Evolutionary conservation across 148 eudicot genomes (phyloP).

Genomic region (Pouteria glomerata): DNA sequence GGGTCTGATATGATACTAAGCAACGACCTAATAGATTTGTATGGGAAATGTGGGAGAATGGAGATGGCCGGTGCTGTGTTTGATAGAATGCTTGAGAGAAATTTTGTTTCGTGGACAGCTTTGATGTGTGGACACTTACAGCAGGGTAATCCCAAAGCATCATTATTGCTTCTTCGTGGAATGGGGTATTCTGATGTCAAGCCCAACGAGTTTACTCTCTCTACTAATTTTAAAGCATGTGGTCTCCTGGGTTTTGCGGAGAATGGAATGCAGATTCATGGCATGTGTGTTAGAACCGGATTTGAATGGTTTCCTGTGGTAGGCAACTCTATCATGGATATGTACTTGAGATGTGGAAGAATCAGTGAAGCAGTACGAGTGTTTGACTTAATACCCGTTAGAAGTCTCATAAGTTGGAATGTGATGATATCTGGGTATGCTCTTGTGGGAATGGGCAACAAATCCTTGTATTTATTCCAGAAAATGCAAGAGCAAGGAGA

Average conservation of each 20-base stretch:
- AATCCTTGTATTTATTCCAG: slow-evolving; percentile 36
- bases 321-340: slow-evolving; percentile 70
- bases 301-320: slow-evolving; percentile 52
- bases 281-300: slow-evolving; percentile 49
- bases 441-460: slow-evolving; percentile 31
- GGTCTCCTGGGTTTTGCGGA: slow-evolving; percentile 35
- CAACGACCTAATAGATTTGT: slow-evolving; percentile 16
- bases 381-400: slow-evolving; percentile 43
- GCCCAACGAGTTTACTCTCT: slow-evolving; percentile 72
- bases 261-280: slow-evolving; percentile 72
- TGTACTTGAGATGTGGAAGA: slow-evolving; percentile 73
- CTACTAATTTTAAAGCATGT: slow-evolving; percentile 63
- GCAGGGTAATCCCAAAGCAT: slow-evolving; percentile 35
- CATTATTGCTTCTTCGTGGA: slow-evolving; percentile 33
- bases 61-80: slow-evolving; percentile 43
- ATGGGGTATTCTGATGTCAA: slow-evolving; percentile 49
- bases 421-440: slow-evolving; percentile 65
- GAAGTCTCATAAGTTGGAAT: slow-evolving; percentile 67
- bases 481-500: slow-evolving; percentile 47
- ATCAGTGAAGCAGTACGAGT: slow-evolving; percentile 39
- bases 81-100: slow-evolving; percentile 50
- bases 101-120: slow-evolving; percentile 57
- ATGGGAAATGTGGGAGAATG: slow-evolving; percentile 17
- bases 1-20: slow-evolving; percentile 21
- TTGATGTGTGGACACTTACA: slow-evolving; percentile 49